Base-by-base conservation (phyloP, 805 yeast species). In the Yarrowia osloensis region DNA sequence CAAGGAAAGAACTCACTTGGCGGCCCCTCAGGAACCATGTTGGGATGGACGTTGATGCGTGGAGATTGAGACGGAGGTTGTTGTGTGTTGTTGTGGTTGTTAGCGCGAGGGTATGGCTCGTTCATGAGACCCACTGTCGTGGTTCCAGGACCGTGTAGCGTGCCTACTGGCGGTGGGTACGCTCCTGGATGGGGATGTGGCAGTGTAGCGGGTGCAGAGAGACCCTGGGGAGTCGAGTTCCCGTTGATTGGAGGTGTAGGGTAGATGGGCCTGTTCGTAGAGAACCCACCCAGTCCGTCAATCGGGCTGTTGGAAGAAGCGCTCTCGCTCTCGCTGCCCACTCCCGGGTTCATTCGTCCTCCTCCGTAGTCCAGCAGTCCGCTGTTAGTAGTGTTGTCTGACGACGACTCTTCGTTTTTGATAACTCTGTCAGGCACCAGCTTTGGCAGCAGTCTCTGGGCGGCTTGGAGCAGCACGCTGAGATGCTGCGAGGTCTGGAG, bases 1-100 rank as follows among this genome's bases (percentile, higher is more conserved):
- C 54, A 47, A 28, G 54, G 54, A 19, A 47, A 47, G 22, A 47
- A 47, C 35, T 47, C 54, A 19, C 54, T 29, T n/a, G 54, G 54
- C 6, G 49, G 29, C 19, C 49, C 49, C 49, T 44, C 49, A 13
- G 28, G 47, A 42, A 42, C 47, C 47, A 42, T 42, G 26, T 44
- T 24, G 4, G 28, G 29, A 15, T 13, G 19, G 49, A 24, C 29
- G 26, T 22, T 7, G 49, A 21, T 40, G 44, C 24, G 44, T 40
- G 44, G 44, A 40, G 44, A 40, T 21, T 40, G 44, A 15, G 44
- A 3, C 24, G 4, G 44, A 11, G 44, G 44, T 40, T n/a, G 42
- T 37, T 37, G 42, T 37, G 42, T 17, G 40, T 35, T 2, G n/a
- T 15, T 19, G 22, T 7, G 8, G 22, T 7, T 24, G 44, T 17